phyloP scores from a whole-genome alignment of 345 rosid species.

The Brassica cretica region DNA sequence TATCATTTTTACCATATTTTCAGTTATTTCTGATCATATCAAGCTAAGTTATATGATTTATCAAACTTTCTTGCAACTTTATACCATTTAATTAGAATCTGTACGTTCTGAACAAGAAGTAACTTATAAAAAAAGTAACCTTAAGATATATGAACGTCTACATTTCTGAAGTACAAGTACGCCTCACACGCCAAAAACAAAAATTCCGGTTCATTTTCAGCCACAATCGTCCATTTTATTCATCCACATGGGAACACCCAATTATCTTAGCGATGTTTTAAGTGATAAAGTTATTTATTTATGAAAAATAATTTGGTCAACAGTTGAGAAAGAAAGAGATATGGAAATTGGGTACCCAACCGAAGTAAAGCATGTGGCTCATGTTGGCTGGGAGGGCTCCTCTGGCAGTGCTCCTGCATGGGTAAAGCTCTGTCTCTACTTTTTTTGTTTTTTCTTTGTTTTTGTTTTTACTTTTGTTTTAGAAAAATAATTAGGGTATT shows the following conservation, averaged over 20 bases:
- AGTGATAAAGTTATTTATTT: neutral
- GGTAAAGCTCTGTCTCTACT: constrained; percentile 47
- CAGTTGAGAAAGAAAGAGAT: constrained; percentile 68
- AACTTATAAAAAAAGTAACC: neutral
- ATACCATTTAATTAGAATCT: neutral
- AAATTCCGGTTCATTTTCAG: neutral
- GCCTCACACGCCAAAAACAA: neutral
- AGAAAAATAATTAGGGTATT: neutral
- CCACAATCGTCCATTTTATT: constrained; percentile 9
- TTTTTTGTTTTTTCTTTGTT: neutral
- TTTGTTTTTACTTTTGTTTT: neutral
- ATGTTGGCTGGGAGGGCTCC: constrained; percentile 79
- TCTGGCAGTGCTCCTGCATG: constrained; percentile 77
- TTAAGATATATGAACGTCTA: neutral
- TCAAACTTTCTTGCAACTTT: neutral
- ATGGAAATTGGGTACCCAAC: constrained; percentile 85
- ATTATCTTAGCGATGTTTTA: neutral
- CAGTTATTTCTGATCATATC: neutral
- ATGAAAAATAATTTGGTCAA: constrained; percentile 13
- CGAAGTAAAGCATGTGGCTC: constrained; percentile 91
- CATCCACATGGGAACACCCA: neutral
- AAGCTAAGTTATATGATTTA: neutral
- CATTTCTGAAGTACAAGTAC: neutral
- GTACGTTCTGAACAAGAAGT: neutral
- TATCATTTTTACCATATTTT: constrained; percentile 19